Base-by-base conservation (phyloP, 306 rosid species). In the Quercus berberidifolia region DNA sequence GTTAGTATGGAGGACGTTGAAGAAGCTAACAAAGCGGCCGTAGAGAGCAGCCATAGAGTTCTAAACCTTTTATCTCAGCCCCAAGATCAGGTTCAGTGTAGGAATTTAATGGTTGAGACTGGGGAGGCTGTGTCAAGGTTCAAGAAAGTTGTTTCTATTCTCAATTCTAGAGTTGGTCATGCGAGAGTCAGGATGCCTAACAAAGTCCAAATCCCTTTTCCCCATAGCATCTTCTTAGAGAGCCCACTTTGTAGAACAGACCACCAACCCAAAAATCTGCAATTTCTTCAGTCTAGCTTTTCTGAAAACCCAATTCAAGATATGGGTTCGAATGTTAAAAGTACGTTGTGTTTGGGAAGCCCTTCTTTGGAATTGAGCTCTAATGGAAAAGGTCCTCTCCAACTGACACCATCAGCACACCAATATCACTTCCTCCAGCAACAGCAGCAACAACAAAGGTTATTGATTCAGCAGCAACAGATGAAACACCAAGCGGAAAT, bases 81-180 rank as follows among this genome's bases (percentile, higher is more conserved):
- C 15, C 86, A 86, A 75, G 97, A 90, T 83, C 94, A 88, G 81
- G 83, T 76, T 84, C 90, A 89, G 76, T 80, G 72, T 69, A 87
- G 81, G 87, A 89, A 77, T 78, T 85, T 95, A 78, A 71, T 72
- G 87, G 82, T 85, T 73, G 97, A 96, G 83, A 91, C 97, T 76
- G 94, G 90, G 38, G 97, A 93, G 83, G 89, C 97, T 80, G 97
- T 96, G 74, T 82, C 69, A 43, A 89, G 87, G 89, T 93, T 96
- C 88, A 96, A 89, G 90, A 91, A 91, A 87, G 97, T 96, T 81
- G 92, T 89, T 69, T 88, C 98, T 81, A 83, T 96, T 87, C 92
- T 96, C 43, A 83, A 85, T 26, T 86, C 79, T 82, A 89, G 93
- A 70, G 60, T 89, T 78, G 97, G 94, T 81, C 98, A 90, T 90